Base-by-base conservation (phyloP, 768 basidiomycete genomes). In the Mycena alexandri region DNA sequence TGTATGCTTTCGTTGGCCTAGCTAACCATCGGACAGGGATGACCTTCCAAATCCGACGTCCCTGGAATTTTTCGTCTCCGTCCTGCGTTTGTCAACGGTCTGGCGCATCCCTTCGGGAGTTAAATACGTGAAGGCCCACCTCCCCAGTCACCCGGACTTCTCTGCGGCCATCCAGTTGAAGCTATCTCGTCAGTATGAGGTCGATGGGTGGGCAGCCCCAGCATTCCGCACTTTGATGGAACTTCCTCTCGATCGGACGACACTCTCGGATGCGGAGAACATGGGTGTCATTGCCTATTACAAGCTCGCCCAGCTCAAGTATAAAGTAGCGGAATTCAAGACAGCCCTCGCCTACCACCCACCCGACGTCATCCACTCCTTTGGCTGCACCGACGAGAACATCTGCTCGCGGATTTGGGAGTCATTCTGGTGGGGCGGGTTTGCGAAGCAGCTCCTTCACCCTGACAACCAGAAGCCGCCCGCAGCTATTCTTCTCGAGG, bases 371-470 rank as follows among this genome's bases (percentile, higher is more conserved):
- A 14, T 5, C 53, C 62, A 63, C 17, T 55, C 53, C n/a, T n/a
- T 17, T 13, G 33, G 50, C 38, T 63, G 61, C 29, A 14, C 50
- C 3, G 55, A 65, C 24, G 47, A 56, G 44, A 36, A 41, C 11
- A 7, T 12, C 19, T 65, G 63, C 55, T 48, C 46, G 7, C 29
- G 44, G 0, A 2, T 65, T 10, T 58, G 63, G 63, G 63, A 65
- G 25, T 36, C 34, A 21, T 57, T 57, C 55, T 65, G 63, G 63
- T 65, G 63, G 63, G 22, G 14, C 17, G 63, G 63, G 9, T 55
- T 38, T 52, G 55, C 55, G n/a, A 65, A 65, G n/a, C 63, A 65
- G 38, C 48, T 65, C 4, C 63, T 65, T 25, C 63, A 65, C 14
- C 47, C 46, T 1, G 56, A 65, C 36, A 65, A 65, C 46, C n/a